These are phyloP conservation scores for Cutaneotrichosporon mucoides DNA, from an alignment of 1,284 basidiomycete species.

Conservation along the genomic window DNA sequence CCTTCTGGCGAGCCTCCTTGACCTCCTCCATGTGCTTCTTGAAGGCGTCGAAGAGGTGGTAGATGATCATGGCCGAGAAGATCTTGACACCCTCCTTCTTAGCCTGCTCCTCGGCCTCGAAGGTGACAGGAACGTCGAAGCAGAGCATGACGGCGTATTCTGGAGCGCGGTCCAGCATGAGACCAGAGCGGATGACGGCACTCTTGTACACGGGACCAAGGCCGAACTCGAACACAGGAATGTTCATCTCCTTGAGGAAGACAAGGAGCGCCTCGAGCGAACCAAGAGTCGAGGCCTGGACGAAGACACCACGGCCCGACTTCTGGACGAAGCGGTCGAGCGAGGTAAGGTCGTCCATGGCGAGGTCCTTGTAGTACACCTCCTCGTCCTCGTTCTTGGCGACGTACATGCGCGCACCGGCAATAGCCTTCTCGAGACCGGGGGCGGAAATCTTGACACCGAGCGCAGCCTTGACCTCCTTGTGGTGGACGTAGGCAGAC, in stretches of 20 bases:
- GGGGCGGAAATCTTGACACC: constrained; percentile 96
- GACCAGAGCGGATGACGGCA: constrained; percentile 86
- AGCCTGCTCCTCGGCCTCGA: constrained; percentile 83
- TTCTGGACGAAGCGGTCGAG: constrained; percentile 90
- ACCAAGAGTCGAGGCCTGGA: constrained; percentile 95
- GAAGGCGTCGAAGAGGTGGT: constrained; percentile 97
- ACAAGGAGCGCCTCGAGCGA: constrained; percentile 96
- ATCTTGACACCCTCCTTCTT: constrained; percentile 90
- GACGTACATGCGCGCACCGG: constrained; percentile 90
- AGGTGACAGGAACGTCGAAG: constrained; percentile 87
- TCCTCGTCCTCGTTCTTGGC: constrained; percentile 93
- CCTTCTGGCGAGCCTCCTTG: constrained; percentile 82
- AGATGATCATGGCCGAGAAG: constrained; percentile 87
- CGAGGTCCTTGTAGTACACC: constrained; percentile 87
- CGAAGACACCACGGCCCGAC: constrained; percentile 91
- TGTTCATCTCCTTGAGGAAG: constrained; percentile 92
- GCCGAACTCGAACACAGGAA: constrained; percentile 95
- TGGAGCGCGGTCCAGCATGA: constrained; percentile 94
- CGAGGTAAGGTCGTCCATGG: constrained; percentile 93
- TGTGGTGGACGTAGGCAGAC: constrained; percentile 97
- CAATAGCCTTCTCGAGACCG: constrained; percentile 98
- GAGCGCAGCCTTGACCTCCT: constrained; percentile 94
- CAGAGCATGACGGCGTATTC: constrained; percentile 94
- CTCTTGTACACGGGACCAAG: constrained; percentile 97
- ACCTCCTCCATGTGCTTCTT: constrained; percentile 95